phyloP scores from a whole-genome alignment of 192 early-diverging fungal genomes.

The Phlyctochytrium bullatum region DNA sequence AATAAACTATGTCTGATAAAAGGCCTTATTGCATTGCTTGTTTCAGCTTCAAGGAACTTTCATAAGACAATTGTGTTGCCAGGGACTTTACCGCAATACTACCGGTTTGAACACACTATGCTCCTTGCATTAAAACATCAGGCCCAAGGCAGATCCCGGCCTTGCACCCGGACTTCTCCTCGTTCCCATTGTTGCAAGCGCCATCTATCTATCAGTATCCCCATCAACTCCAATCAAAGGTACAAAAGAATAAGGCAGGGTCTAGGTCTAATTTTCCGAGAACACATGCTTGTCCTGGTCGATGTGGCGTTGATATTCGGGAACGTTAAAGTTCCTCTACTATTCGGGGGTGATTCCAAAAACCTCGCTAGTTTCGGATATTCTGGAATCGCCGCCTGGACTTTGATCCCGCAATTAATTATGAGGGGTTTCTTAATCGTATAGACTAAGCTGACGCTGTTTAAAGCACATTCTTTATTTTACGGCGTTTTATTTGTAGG shows the following conservation, averaged over 20 bases:
- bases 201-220: not conserved
- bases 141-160: conserved; percentile 3
- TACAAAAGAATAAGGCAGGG: not conserved
- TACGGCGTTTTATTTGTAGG: not conserved
- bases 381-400: not conserved
- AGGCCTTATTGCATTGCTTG: not conserved
- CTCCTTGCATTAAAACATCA: not conserved
- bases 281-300: not conserved
- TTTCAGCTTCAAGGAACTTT: not conserved
- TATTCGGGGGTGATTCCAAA: not conserved
- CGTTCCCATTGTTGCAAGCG: not conserved
- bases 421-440: not conserved
- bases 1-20: not conserved
- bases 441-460: not conserved
- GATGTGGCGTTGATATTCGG: not conserved
- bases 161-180: not conserved
- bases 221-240: not conserved
- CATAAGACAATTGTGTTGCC: not conserved
- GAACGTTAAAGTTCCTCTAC: not conserved
- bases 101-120: not conserved
- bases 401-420: not conserved
- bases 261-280: not conserved
- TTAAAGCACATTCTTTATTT: not conserved
- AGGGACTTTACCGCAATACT: not conserved
- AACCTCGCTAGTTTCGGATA: not conserved